Evolutionary conservation across 768 basidiomycete species (phyloP).

Genomic region (Coprinopsis sp.): DNA sequence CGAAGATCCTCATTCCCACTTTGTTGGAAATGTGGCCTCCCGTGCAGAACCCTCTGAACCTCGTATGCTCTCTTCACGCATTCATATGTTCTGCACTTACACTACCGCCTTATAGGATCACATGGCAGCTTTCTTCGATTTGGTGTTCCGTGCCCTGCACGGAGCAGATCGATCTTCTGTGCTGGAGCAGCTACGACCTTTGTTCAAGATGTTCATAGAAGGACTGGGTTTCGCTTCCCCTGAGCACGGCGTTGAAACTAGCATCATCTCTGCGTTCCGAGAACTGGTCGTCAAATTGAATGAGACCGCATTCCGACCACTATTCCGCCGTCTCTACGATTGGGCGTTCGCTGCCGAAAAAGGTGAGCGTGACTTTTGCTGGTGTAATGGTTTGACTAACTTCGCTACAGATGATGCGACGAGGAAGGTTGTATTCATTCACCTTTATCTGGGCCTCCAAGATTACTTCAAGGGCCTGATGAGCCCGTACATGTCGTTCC

Average conservation of each 20-base stretch:
- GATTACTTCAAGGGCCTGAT: conserved; percentile 91
- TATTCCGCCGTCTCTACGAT: conserved; percentile 89
- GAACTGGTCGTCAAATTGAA: conserved; percentile 91
- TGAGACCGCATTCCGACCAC: conserved; percentile 83
- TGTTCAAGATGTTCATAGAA: conserved; percentile 78
- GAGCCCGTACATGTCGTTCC: conserved; percentile 84
- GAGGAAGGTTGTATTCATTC: conserved; percentile 69
- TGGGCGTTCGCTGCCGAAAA: conserved; percentile 77
- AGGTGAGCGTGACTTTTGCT: too few relatives aligned
- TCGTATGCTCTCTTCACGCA: conserved; percentile 1
- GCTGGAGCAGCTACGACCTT: conserved; percentile 55
- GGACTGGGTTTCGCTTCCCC: conserved; percentile 57
- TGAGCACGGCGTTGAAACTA: conserved; percentile 30
- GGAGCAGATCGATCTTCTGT: conserved; percentile 61
- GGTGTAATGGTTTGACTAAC: too few relatives aligned
- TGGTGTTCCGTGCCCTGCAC: conserved; percentile 63
- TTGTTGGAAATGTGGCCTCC: conserved; percentile 55
- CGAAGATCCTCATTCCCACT: conserved; percentile 63
- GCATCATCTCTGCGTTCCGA: conserved; percentile 68
- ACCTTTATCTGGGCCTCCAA: conserved; percentile 66
- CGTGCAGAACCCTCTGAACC: conserved; percentile 21
- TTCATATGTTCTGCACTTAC: background rate
- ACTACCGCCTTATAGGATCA: conserved; percentile 22
- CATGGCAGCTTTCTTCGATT: conserved; percentile 56
- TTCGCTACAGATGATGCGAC: conserved; percentile 28